phyloP scores from a whole-genome alignment of 2,329 filamentous ascomycete species.

The Aspergillus thermomutatus region DNA sequence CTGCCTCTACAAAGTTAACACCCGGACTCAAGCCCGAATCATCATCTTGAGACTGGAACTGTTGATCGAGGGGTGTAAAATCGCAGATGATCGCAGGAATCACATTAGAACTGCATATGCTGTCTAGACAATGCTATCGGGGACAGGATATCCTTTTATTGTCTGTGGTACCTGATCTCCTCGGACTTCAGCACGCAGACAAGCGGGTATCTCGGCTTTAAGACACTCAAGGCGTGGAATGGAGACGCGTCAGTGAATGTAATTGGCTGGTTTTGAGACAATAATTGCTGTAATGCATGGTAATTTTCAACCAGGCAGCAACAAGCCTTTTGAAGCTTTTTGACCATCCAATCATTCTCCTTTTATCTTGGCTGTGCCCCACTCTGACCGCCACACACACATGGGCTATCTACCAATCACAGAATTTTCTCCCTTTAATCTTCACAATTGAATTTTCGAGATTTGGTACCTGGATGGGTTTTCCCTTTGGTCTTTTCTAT shows the following conservation, averaged over 20 bases:
- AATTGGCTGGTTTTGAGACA: too few relatives aligned
- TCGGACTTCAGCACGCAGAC: too few relatives aligned
- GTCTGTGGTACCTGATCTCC: too few relatives aligned
- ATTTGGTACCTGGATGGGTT: neutral
- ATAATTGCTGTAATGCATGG: neutral
- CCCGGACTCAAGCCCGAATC: too few relatives aligned
- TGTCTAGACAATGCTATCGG: neutral
- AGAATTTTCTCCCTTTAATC: neutral
- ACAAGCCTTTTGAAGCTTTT: neutral
- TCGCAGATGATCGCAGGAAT: neutral
- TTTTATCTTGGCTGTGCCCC: neutral
- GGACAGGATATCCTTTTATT: neutral
- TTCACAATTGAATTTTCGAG: neutral
- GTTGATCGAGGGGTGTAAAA: too few relatives aligned
- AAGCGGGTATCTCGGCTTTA: neutral
- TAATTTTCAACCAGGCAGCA: neutral
- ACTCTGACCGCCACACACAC: neutral
- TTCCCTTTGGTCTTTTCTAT: neutral
- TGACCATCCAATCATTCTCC: neutral
- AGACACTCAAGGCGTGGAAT: neutral
- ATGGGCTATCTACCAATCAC: neutral
- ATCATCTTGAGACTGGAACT: neutral
- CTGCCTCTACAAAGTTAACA: too few relatives aligned
- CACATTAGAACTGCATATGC: neutral
- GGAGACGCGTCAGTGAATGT: neutral